These are phyloP conservation scores for Hsuehochloa calcarea DNA, from an alignment of 176 grass and related monocot genomes.

Conservation along the genomic window DNA sequence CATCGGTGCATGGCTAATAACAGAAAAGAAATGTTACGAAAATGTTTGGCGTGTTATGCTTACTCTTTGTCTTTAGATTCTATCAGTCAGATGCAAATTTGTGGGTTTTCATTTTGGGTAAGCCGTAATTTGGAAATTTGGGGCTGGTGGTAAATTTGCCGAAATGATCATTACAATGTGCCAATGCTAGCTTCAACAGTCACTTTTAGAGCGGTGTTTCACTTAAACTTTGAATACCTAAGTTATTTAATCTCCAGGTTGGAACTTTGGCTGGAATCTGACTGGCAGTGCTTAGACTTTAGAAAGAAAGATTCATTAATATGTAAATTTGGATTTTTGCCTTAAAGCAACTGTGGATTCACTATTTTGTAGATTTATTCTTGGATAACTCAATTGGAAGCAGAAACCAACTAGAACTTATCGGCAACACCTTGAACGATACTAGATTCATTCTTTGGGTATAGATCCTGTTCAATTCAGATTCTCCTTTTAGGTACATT, in stretches of 20 bases:
- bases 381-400: neutral
- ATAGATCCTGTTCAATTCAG: neutral
- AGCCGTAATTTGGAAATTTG: neutral
- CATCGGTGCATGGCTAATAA: neutral
- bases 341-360: neutral
- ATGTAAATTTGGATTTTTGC: neutral
- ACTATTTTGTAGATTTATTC: conserved; percentile 5
- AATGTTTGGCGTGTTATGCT: neutral
- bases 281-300: neutral
- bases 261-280: neutral
- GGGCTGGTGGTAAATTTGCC: neutral
- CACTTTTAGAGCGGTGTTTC: neutral
- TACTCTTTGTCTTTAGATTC: neutral
- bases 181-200: neutral
- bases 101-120: neutral
- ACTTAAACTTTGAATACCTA: neutral
- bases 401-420: neutral
- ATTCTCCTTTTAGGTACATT: neutral
- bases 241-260: neutral
- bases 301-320: neutral
- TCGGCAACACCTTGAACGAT: neutral
- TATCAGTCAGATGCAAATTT: neutral
- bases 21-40: neutral
- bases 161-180: neutral
- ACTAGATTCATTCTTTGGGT: neutral